Base-by-base conservation (phyloP, 805 yeast genomes). In the Lipomyces yamadae region DNA sequence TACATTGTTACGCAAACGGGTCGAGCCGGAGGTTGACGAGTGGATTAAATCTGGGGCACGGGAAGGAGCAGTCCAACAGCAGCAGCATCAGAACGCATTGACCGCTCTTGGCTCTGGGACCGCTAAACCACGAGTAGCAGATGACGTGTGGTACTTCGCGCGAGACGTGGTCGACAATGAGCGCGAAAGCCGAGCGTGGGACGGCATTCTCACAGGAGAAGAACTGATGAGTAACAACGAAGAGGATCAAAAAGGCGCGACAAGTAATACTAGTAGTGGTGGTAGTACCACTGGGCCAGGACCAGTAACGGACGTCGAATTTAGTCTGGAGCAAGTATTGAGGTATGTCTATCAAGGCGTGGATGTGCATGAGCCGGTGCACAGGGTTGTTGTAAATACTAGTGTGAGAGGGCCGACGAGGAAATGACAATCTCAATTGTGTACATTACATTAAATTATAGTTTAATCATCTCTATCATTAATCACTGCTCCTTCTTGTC, bases 21-120 rank as follows among this genome's bases (percentile, higher is more conserved):
- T 89, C 60, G 80, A 91, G 10, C 98, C 99, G 0, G 98, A 93
- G 69, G 96, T 94, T 1, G 90, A 87, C 61, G 90, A 86, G 58
- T 94, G 98, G 98, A 84, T 92, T 6, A 81, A 82, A 42, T 77
- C 79, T 29, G 85, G 85, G 1, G 78, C 74, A 54, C 79, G 78
- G 18, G 60, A 60, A 48, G 74, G 78, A 32, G 80, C 78, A 58
- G 75, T 56, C 30, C n/a, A 24, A 18, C 48, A n/a, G 39, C 39
- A 37, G 39, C 24, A 24, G 39, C 39, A 37, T 37, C 39, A 24
- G n/a, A 13, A 10, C 5, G 13, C 53, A 10, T 6, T 37, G 39
- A 24, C 34, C 18, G 52, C 18, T 24, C 24, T 24, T 1, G 58
- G 58, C 50, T 0, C 15, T 39, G 58, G 29, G 33, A 33, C 32